phyloP scores from a whole-genome alignment of 148 eudicot species.

The Chenopodium berlandieri region DNA sequence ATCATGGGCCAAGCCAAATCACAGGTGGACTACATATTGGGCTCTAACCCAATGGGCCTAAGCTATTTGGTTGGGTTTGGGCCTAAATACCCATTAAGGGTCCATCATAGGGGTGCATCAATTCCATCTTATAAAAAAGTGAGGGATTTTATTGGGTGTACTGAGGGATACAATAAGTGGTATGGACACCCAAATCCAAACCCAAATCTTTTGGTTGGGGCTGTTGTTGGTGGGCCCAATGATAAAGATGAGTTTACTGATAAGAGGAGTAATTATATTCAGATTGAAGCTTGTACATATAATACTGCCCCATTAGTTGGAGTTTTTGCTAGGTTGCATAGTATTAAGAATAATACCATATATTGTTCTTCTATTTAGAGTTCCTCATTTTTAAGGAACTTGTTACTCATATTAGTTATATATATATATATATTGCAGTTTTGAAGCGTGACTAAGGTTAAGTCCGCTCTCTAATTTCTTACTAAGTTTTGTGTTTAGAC shows the following conservation, averaged over 20 bases:
- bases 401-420: too few species aligned
- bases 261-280: conserved; percentile 33
- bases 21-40: conserved; percentile 27
- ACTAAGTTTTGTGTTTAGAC: too few species aligned
- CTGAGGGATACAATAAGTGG: conserved; percentile 29
- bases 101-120: conserved; percentile 29
- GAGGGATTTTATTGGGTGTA: conserved; percentile 27
- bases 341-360: background rate
- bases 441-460: background rate
- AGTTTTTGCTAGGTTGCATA: conserved; percentile 29
- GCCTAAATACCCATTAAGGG: conserved; percentile 25
- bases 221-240: conserved; percentile 42
- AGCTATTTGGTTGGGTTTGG: conserved; percentile 33
- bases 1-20: conserved; percentile 6
- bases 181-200: conserved; percentile 24
- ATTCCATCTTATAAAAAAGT: background rate
- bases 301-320: conserved; percentile 39
- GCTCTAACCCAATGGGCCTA: conserved; percentile 28
- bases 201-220: conserved; percentile 32
- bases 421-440: background rate
- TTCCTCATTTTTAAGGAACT: background rate
- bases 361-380: background rate
- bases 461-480: background rate
- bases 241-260: conserved; percentile 23
- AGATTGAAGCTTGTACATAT: conserved; percentile 36